A percentile compares a stretch with the other conserved stretches of the same genome.
Evolutionary conservation across 306 rosid species (phyloP).

Genomic region (Medicago truncatula): DNA sequence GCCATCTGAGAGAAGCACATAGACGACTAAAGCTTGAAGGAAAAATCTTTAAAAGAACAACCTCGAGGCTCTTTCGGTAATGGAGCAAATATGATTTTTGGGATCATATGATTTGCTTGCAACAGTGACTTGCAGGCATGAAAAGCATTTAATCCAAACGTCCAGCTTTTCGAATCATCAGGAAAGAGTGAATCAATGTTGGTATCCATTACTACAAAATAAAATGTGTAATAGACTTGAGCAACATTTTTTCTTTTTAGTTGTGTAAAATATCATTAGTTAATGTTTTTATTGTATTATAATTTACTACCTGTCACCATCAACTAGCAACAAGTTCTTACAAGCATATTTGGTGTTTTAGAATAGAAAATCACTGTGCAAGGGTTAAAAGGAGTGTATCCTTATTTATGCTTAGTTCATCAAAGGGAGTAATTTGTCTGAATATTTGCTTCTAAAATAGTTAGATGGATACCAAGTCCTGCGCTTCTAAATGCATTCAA

Average conservation of each 20-base stretch:
- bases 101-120: slow-evolving; percentile 17
- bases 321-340: background rate
- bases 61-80: slow-evolving; percentile 76
- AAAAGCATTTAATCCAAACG: background rate
- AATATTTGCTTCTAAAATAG: background rate
- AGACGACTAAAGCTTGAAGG: slow-evolving; percentile 92
- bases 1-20: slow-evolving; percentile 92
- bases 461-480: slow-evolving; percentile 29
- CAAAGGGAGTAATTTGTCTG: background rate
- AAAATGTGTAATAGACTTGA: background rate
- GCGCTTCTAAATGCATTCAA: background rate
- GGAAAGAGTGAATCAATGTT: slow-evolving; percentile 10
- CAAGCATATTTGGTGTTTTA: background rate
- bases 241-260: slow-evolving; percentile 1
- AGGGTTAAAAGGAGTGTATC: background rate
- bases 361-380: background rate
- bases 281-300: slow-evolving; percentile 2
- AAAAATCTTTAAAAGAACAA: slow-evolving; percentile 78
- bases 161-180: slow-evolving; percentile 10
- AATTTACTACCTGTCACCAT: background rate
- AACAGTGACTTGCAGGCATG: background rate
- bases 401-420: background rate
- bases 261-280: background rate
- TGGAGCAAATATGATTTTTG: slow-evolving; percentile 33
- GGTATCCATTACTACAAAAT: background rate